These are phyloP conservation scores for Tetrahymena borealis DNA, from an alignment of 73 alveolate species.

Conservation along the genomic window DNA sequence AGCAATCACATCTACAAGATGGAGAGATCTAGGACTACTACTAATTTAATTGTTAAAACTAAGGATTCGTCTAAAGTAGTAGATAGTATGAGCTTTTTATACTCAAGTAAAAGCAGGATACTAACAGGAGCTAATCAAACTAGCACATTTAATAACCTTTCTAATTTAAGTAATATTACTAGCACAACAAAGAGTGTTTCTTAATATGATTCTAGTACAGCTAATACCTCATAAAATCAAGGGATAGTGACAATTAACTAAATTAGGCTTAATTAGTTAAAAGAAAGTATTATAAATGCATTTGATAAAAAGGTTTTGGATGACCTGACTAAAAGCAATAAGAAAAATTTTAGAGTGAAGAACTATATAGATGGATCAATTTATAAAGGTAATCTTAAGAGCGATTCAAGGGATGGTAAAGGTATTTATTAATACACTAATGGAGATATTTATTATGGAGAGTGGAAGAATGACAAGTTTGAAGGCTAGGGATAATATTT, in stretches of 20 bases:
- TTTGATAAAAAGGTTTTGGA: not conserved
- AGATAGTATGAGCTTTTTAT: not conserved
- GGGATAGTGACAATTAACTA: not conserved
- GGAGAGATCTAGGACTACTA: not conserved
- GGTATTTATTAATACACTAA: slow-evolving; percentile 19
- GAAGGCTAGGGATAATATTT: slow-evolving; percentile 29
- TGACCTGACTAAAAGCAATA: not conserved
- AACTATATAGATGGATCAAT: not conserved
- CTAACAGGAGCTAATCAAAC: not conserved
- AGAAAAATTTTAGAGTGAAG: not conserved
- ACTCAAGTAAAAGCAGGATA: not conserved
- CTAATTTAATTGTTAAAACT: not conserved
- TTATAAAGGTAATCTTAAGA: not conserved
- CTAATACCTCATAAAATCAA: not conserved
- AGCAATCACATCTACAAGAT: too few relatives aligned
- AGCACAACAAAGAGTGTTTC: not conserved
- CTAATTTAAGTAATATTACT: not conserved
- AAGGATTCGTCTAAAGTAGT: not conserved
- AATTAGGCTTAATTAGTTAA: not conserved
- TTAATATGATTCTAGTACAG: not conserved
- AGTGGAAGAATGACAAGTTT: slow-evolving; percentile 46
- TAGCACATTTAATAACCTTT: not conserved
- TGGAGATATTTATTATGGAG: slow-evolving; percentile 53
- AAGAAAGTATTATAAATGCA: not conserved
- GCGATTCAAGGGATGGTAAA: not conserved